Evolutionary conservation across 352 stramenopile species (phyloP).

Genomic region (Elongisporangium prolatum): DNA sequence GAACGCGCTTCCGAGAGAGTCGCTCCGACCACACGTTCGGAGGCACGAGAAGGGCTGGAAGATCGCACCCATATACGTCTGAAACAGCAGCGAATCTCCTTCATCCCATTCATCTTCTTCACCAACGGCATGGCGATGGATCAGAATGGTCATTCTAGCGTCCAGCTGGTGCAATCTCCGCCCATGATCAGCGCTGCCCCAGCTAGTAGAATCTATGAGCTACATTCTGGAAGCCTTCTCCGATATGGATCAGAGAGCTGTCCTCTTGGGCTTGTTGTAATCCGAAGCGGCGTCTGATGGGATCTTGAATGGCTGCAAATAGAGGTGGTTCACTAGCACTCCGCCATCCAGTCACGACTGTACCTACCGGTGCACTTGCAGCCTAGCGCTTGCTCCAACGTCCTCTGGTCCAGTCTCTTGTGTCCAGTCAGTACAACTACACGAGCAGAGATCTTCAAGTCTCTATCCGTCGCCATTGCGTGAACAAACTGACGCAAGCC

Average conservation of each 20-base stretch:
- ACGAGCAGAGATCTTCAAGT: neutral
- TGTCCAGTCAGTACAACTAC: neutral
- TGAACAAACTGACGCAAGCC: neutral
- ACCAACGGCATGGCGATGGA: neutral
- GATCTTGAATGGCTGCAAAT: neutral
- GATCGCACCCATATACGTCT: constrained; percentile 13
- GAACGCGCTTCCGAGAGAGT: constrained; percentile 6
- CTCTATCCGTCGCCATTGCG: neutral
- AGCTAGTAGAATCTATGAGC: neutral
- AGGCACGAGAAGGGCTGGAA: constrained; percentile 9
- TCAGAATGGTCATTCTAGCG: neutral
- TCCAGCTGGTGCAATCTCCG: neutral
- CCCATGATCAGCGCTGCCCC: neutral
- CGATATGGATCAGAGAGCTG: too few relatives aligned
- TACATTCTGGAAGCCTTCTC: neutral
- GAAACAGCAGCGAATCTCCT: constrained; percentile 3
- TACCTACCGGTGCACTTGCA: neutral
- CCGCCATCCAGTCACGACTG: neutral
- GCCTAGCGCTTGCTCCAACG: neutral
- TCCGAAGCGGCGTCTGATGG: neutral
- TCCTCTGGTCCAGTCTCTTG: neutral
- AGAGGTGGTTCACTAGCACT: neutral
- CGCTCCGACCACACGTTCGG: constrained; percentile 7
- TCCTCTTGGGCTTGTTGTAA: neutral
- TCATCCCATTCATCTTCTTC: constrained; percentile 4